Conservation (phyloP, 495 filamentous ascomycete species). For the Aspergillus avenaceus region DNA sequence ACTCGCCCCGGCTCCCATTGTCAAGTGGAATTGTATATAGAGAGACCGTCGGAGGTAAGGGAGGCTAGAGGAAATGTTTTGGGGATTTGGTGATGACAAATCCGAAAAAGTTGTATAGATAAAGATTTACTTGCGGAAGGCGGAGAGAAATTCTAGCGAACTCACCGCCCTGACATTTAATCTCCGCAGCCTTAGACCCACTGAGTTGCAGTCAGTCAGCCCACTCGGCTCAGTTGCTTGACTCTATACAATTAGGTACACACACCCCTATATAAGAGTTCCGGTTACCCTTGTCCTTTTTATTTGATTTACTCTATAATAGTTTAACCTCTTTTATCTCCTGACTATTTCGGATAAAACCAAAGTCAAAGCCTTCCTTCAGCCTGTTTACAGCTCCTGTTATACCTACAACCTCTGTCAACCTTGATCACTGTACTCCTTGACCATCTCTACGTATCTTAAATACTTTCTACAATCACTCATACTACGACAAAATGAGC, state of each 20-base stretch:
- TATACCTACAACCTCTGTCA: neutral
- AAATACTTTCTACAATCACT: neutral
- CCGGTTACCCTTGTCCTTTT: neutral
- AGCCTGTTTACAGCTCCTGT: too few species aligned
- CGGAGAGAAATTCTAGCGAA: slow-evolving; percentile 22
- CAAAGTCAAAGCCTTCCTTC: too few species aligned
- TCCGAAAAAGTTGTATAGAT: neutral
- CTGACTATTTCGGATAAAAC: too few species aligned
- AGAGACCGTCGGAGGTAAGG: too few species aligned
- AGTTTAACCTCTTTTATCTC: too few species aligned
- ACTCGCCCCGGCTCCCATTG: slow-evolving; percentile 41
- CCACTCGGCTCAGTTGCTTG: neutral
- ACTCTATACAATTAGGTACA: neutral
- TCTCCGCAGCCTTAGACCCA: too few species aligned
- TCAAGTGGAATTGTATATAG: too few species aligned
- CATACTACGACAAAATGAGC: slow-evolving; percentile 22
- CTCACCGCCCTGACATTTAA: slow-evolving; percentile 39
- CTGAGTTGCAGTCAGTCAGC: neutral
- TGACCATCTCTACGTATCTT: neutral
- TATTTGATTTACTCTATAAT: too few species aligned
- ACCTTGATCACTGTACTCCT: too few species aligned
- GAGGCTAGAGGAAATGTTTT: neutral
- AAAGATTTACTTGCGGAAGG: slow-evolving; percentile 7
- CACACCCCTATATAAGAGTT: neutral
- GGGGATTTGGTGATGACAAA: neutral